Evolutionary conservation across 441 rosid species (phyloP).

Genomic region (Lepidium campestre): DNA sequence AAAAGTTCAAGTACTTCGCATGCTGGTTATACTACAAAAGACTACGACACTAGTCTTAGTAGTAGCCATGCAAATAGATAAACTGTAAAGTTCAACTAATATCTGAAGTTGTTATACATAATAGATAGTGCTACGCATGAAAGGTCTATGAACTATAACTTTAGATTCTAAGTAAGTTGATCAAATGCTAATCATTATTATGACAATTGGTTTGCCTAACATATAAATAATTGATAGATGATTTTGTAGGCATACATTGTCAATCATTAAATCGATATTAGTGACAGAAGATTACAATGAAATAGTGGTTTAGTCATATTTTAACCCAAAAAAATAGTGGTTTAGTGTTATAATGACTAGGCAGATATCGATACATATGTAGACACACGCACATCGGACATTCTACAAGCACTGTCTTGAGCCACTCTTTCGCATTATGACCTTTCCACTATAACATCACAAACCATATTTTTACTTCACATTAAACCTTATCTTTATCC

Average conservation of each 20-base stretch:
- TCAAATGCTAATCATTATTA: constrained; percentile 10
- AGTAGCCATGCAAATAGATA: neutral
- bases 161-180: neutral
- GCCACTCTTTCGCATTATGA: constrained; percentile 34
- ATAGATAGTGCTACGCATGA: constrained; percentile 21
- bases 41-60: neutral
- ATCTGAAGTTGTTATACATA: neutral
- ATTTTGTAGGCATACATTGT: neutral
- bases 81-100: neutral
- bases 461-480: constrained; percentile 11
- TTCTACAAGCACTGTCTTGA: constrained; percentile 21
- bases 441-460: constrained; percentile 21
- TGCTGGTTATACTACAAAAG: constrained; percentile 12
- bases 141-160: constrained; percentile 10
- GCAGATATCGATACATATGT: neutral
- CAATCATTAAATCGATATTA: neutral
- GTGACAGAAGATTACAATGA: constrained; percentile 17
- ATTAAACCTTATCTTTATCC: constrained; percentile 1
- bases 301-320: no score
- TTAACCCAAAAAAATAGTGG: neutral
- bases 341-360: constrained; percentile 22
- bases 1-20: constrained; percentile 8
- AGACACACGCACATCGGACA: neutral
- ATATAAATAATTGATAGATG: neutral
- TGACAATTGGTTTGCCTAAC: constrained; percentile 13